Conservation (phyloP, 768 basidiomycete species). For the Collybia mongolica region DNA sequence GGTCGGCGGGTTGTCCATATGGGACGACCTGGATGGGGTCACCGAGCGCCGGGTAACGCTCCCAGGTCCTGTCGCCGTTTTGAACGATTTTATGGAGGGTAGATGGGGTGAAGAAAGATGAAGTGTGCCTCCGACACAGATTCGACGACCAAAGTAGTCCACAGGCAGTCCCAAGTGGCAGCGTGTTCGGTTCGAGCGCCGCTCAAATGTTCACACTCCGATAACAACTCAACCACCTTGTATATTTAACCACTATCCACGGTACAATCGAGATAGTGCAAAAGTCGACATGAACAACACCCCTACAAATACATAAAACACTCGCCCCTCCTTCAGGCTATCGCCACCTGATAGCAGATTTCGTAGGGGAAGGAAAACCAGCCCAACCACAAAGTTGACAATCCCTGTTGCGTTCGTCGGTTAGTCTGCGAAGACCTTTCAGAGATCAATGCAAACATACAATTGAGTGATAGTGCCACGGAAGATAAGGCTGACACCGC, state of each 20-base stretch:
- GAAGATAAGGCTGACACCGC: constrained; percentile 83
- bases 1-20: constrained; percentile 84
- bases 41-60: constrained; percentile 70
- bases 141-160: constrained; percentile 41
- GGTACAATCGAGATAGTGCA: constrained; percentile 37
- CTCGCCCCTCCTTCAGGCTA: constrained; percentile 69
- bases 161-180: constrained; percentile 21
- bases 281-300: constrained; percentile 44
- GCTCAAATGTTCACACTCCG: constrained; percentile 28
- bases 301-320: constrained; percentile 83
- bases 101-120: constrained; percentile 31
- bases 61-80: constrained; percentile 74
- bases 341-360: constrained; percentile 66
- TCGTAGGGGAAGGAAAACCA: constrained; percentile 83
- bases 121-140: constrained; percentile 43
- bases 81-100: constrained; percentile 42
- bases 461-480: constrained; percentile 69
- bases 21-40: constrained; percentile 79
- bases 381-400: constrained; percentile 80
- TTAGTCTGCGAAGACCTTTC: neutral
- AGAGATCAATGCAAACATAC: constrained; percentile 35
- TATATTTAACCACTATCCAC: constrained; percentile 23
- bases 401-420: constrained; percentile 53
- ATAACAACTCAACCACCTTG: neutral
- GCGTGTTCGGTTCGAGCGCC: constrained; percentile 30